Evolutionary conservation across 441 rosid genomes (phyloP), one percentile per base, ranked within the genome.

Genomic region (Croton laevigatus): DNA sequence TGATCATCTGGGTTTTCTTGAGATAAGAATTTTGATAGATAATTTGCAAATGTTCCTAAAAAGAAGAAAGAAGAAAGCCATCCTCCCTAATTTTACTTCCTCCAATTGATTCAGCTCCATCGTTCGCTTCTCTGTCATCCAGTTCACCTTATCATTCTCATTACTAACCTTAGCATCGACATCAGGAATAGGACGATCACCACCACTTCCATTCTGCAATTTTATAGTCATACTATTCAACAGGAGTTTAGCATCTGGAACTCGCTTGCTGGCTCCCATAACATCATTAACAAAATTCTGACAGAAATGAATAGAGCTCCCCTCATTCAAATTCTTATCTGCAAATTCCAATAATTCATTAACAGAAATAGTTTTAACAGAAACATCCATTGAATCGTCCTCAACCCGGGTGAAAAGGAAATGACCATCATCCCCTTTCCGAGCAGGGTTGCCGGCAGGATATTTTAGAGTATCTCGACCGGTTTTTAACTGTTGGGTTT

Each of bases 1-100:
- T 89, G 94, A 79, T 94, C 97, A 84, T 94, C 98, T 0, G 94
- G 82, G 70, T 85, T 89, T 77, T 90, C 97, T 76, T 90, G 97
- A 6, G 97, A 86, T 0, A 97, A 89, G 78, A 83, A 90, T 81
- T 90, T 94, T 97, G n/a, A 94, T 94, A 8, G 98, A 94, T 80
- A 94, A 74, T 79, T 91, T 91, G 68, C 97, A 89, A 45, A 94
- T 78, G 74, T 94, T 91, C 85, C 86, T 91, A 71, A 91, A 94
- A 58, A 90, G 80, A 70, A n/a, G n/a, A n/a, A n/a, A n/a, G n/a
- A n/a, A 88, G 82, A 78, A 90, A 89, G 8, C 91, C 98, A 51
- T 94, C 98, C 74, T 91, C 96, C 80, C 91, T 78, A 75, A 94
- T 84, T 85, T 89, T 90, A 80, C 94, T 90, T 7, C 71, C 77